These are phyloP conservation scores for Yarrowia sp. DNA, from an alignment of 805 yeast species.

Conservation along the genomic window DNA sequence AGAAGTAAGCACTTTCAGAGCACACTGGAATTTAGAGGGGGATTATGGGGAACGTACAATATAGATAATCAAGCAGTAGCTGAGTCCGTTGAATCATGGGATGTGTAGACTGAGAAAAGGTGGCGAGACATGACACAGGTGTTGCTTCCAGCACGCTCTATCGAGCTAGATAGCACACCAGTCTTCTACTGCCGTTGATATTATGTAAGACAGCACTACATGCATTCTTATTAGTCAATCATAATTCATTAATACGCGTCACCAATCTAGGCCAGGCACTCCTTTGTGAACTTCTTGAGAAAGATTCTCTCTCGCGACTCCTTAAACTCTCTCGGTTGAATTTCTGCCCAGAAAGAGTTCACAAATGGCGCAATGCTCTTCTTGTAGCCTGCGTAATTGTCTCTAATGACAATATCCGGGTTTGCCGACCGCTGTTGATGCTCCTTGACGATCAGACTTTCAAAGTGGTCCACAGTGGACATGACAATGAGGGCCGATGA, in stretches of 20 bases:
- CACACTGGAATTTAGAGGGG: not conserved
- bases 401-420: slow-evolving; percentile 7
- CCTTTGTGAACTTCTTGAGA: slow-evolving; percentile 30
- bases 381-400: not conserved
- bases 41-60: not conserved
- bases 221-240: not conserved
- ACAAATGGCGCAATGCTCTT: slow-evolving; percentile 11
- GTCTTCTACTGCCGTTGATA: too few relatives aligned
- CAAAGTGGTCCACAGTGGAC: slow-evolving; percentile 34
- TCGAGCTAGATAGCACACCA: too few relatives aligned
- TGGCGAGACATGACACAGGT: too few relatives aligned
- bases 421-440: slow-evolving; percentile 34
- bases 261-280: not conserved
- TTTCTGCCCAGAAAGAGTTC: slow-evolving; percentile 22
- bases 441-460: slow-evolving; percentile 34
- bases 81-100: not conserved
- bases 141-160: too few relatives aligned
- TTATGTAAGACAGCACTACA: too few relatives aligned
- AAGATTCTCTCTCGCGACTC: slow-evolving; percentile 33
- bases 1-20: not conserved
- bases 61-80: slow-evolving; percentile 10
- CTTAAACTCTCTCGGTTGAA: slow-evolving; percentile 27
- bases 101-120: too few relatives aligned
- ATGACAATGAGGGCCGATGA: slow-evolving; percentile 24
- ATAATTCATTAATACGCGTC: not conserved